A percentile compares a stretch with the other conserved stretches of the same genome.
These are phyloP conservation scores for Phyllosticta paracitricarpa DNA, from an alignment of 2,329 filamentous ascomycete genomes.

Conservation along the genomic window DNA sequence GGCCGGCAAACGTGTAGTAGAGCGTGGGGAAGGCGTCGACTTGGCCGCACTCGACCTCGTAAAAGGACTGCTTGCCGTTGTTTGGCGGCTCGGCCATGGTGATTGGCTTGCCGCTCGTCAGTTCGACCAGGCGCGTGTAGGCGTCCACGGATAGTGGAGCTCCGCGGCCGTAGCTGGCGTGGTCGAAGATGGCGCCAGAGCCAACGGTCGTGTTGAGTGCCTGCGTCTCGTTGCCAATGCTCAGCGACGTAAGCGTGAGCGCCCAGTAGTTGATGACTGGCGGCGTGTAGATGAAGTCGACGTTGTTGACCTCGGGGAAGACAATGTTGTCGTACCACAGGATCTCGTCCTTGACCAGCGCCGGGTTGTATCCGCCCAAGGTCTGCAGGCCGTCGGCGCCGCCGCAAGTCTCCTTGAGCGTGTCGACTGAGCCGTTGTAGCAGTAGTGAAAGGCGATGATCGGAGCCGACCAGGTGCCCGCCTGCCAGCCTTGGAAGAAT, in stretches of 20 bases:
- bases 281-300: constrained; percentile 15
- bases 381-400: constrained; percentile 14
- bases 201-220: constrained; percentile 14
- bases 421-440: constrained; percentile 13
- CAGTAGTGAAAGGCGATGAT: constrained; percentile 14
- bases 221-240: constrained; percentile 14
- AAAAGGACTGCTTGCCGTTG: constrained; percentile 14
- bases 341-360: constrained; percentile 11
- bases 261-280: constrained; percentile 14
- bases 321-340: constrained; percentile 14
- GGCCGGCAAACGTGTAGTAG: constrained; percentile 13
- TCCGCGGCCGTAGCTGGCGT: constrained; percentile 15
- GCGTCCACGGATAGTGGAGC: constrained; percentile 13
- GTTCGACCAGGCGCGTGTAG: constrained; percentile 12
- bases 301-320: constrained; percentile 13
- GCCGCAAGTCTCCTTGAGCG: constrained; percentile 11
- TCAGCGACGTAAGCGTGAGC: constrained; percentile 12
- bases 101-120: constrained; percentile 13
- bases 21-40: constrained; percentile 12
- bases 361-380: constrained; percentile 13
- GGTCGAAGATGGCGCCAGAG: constrained; percentile 14
- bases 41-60: constrained; percentile 13
- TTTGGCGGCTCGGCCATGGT: constrained; percentile 11
- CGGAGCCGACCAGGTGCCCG: constrained; percentile 8
- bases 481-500: constrained; percentile 1